A percentile compares a stretch with the other conserved stretches of the same genome.
phyloP scores from a whole-genome alignment of 129 eudicot species.

The Erigeron canadensis region DNA sequence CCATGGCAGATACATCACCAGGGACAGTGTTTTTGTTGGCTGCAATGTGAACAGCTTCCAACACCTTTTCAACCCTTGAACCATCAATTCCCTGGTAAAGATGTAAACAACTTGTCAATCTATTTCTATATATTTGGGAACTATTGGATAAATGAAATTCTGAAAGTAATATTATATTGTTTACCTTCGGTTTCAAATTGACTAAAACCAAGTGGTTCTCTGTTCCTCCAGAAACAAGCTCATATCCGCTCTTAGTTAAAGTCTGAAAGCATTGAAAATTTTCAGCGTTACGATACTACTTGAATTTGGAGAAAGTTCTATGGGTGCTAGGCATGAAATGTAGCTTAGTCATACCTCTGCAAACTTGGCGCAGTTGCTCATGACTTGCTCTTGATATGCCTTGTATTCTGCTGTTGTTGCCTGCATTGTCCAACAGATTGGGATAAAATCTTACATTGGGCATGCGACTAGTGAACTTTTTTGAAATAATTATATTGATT shows the following conservation, averaged over 20 bases:
- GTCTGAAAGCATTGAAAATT: constrained; percentile 49
- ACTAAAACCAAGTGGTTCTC: constrained; percentile 95
- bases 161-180: background rate
- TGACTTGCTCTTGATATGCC: constrained; percentile 99
- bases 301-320: background rate
- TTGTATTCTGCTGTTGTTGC: constrained; percentile 93
- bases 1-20: constrained; percentile 99
- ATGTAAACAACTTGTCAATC: background rate
- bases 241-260: constrained; percentile 68
- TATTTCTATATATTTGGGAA: constrained; percentile 3
- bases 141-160: background rate
- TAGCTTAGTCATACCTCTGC: constrained; percentile 58
- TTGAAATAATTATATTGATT: background rate
- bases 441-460: background rate
- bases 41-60: constrained; percentile 98
- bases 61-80: constrained; percentile 94
- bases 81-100: constrained; percentile 88
- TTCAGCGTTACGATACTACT: background rate
- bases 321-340: no score
- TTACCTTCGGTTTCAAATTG: constrained; percentile 88
- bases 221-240: constrained; percentile 99
- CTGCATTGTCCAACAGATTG: constrained; percentile 37
- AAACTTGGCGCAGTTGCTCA: constrained; percentile 80
- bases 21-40: constrained; percentile 97
- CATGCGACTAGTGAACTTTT: background rate